Evolutionary conservation across 768 basidiomycete genomes (phyloP), one percentile per base, ranked within the genome.

Genomic region (Suillus plorans): DNA sequence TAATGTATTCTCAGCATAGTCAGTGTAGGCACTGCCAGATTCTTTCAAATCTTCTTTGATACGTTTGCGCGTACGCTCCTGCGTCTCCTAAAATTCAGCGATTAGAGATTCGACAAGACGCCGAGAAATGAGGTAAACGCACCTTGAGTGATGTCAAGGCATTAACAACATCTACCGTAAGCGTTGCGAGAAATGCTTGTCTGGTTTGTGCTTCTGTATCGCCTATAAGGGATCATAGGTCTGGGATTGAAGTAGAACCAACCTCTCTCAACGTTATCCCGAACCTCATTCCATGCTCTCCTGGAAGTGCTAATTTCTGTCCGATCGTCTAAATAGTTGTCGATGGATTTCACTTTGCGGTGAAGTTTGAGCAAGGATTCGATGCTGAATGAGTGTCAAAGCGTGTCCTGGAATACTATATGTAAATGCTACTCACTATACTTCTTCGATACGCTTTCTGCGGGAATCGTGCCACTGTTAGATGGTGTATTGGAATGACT

Each of bases 41-140:
- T 87, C 87, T 75, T 94, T 95, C 63, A 96, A 76, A 73, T 96
- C 95, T 71, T 97, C 95, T 74, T 91, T 94, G 74, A 97, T 90
- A 34, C 93, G 88, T 73, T 93, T 92, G 56, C 92, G 84, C n/a
- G 94, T 96, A 44, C 95, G 86, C 62, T 94, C 92, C 79, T 97
- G 95, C 13, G 89, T 90, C 69, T 96, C 94, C 93, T 95, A 66
- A 18, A 28, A 64, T 39, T 14, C 22, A 59, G 63, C 36, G 63
- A 18, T 14, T 45, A 65, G 63, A 65, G 62, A 61, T 36, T 44
- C 10, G 8, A 63, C 39, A 34, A n/a, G 47, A 41, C 22, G 6
- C 41, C 25, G 55, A 28, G 39, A n/a, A n/a, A 41, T 39, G 60
- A 14, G 22, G 25, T 3, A 50, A 55, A 63, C 72, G 61, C 69